Conservation (phyloP, 805 yeast genomes). For the Blastobotrys chiropterorum region DNA sequence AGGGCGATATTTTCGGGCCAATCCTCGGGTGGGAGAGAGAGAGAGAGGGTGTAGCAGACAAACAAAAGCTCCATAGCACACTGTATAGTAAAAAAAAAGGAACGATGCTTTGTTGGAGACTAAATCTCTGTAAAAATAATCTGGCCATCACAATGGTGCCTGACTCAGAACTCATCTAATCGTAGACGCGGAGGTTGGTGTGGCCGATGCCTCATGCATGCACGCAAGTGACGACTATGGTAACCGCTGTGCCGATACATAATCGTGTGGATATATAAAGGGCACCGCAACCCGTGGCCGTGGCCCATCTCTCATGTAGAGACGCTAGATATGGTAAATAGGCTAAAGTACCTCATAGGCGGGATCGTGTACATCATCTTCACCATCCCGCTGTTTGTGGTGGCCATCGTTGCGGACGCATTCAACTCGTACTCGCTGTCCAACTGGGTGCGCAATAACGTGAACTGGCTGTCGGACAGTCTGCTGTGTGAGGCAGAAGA, state of each 20-base stretch:
- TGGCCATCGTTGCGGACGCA: conserved; percentile 1
- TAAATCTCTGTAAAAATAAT: no score
- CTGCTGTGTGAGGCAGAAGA: neutral
- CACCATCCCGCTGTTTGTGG: conserved; percentile 3
- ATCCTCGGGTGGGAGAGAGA: no score
- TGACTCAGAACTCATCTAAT: no score
- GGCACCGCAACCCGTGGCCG: neutral
- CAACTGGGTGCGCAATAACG: neutral
- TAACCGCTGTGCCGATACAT: neutral
- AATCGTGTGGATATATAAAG: neutral
- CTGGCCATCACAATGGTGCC: no score
- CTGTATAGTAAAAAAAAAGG: no score
- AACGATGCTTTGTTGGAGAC: no score
- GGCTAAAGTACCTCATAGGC: neutral
- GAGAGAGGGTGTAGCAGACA: no score
- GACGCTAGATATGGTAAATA: neutral
- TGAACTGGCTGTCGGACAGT: neutral
- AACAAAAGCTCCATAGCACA: no score
- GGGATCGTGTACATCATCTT: neutral
- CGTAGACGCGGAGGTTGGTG: no score
- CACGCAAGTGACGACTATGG: neutral
- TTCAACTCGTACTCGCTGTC: neutral
- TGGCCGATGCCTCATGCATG: neutral
- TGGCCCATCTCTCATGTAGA: neutral
- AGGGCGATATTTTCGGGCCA: neutral